Evolutionary conservation across 148 eudicot genomes (phyloP).

Genomic region (Vaccinium myrtillus): DNA sequence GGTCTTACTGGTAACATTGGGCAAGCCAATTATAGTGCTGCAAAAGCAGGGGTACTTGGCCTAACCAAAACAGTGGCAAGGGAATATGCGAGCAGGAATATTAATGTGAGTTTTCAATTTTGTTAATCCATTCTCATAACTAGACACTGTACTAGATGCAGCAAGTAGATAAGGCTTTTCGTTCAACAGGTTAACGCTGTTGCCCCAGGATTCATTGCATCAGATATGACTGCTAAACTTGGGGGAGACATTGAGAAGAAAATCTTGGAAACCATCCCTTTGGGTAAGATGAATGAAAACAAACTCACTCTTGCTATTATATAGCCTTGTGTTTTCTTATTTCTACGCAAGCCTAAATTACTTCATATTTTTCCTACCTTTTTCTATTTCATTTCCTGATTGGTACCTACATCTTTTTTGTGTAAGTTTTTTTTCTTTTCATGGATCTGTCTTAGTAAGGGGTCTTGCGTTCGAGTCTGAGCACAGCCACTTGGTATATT

Average conservation of each 20-base stretch:
- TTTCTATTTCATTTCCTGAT: background rate
- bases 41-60: conserved; percentile 94
- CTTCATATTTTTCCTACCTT: background rate
- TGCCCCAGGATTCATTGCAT: conserved; percentile 93
- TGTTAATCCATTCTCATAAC: background rate
- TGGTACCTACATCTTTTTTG: background rate
- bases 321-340: background rate
- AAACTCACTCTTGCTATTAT: background rate
- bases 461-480: no score
- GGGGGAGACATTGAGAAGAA: conserved; percentile 71
- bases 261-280: conserved; percentile 62
- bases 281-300: conserved; percentile 47
- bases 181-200: conserved; percentile 71
- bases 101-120: conserved; percentile 51
- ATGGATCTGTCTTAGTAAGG: background rate
- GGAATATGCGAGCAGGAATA: conserved; percentile 84
- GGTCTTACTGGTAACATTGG: conserved; percentile 86
- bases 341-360: background rate
- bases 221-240: conserved; percentile 92
- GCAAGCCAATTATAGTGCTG: conserved; percentile 96
- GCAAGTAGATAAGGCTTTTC: background rate
- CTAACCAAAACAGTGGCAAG: conserved; percentile 86
- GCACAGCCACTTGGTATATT: no score
- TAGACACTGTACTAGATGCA: background rate
- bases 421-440: no score